These are phyloP conservation scores for Pythium brachiatum DNA, from an alignment of 352 stramenopile species.

Conservation along the genomic window DNA sequence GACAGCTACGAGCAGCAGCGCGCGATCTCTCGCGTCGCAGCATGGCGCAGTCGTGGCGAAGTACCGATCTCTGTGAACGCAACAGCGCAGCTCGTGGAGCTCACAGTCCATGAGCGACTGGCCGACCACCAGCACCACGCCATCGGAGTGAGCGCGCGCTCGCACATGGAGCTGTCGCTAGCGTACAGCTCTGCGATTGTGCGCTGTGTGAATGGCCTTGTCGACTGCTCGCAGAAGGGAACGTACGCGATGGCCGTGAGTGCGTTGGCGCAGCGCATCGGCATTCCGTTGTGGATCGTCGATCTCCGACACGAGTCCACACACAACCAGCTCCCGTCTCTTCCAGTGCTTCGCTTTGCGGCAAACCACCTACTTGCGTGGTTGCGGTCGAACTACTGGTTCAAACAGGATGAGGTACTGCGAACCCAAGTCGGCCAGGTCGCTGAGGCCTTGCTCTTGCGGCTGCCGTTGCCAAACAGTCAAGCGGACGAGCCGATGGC, in stretches of 20 bases:
- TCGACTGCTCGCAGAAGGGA: constrained; percentile 78
- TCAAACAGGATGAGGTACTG: constrained; percentile 56
- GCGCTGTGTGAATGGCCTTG: constrained; percentile 82
- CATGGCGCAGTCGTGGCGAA: constrained; percentile 66
- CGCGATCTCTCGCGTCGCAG: constrained; percentile 53
- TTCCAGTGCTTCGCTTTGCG: constrained; percentile 86
- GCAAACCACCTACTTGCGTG: constrained; percentile 86
- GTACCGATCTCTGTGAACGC: constrained; percentile 79
- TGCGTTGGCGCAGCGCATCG: constrained; percentile 79
- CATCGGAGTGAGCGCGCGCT: constrained; percentile 65
- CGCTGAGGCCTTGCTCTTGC: constrained; percentile 28
- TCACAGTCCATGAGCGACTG: constrained; percentile 68
- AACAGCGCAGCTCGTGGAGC: constrained; percentile 73
- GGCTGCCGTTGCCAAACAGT: constrained; percentile 14
- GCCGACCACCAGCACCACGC: constrained; percentile 64
- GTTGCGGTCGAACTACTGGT: constrained; percentile 89
- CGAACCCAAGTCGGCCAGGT: constrained; percentile 44
- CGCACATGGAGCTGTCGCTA: constrained; percentile 77
- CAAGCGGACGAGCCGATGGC: constrained; percentile 11
- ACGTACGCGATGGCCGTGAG: constrained; percentile 77
- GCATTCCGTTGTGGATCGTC: constrained; percentile 92
- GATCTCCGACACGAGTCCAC: constrained; percentile 92
- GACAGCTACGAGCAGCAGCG: constrained; percentile 48
- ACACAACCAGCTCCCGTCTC: constrained; percentile 91
- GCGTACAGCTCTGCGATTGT: constrained; percentile 63